phyloP scores from a whole-genome alignment of 2,329 filamentous ascomycete genomes.

The Alternaria infectoria region DNA sequence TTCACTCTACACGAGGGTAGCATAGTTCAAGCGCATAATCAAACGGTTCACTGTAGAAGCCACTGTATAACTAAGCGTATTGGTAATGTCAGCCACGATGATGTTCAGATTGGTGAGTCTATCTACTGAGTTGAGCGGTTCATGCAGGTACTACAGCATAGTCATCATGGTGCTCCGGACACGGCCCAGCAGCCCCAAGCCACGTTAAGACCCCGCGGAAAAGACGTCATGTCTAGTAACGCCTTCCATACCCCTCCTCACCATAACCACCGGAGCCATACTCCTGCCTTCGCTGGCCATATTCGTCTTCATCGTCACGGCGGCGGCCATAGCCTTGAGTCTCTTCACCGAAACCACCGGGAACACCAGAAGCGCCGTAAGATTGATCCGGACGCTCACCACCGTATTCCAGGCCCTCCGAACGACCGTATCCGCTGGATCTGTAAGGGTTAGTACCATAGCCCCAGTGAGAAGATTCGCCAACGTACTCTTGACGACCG shows the following conservation, averaged over 20 bases:
- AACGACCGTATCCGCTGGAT: slow-evolving; percentile 19
- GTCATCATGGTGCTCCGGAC: slow-evolving; percentile 5
- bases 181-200: background rate
- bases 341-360: slow-evolving; percentile 21
- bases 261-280: slow-evolving; percentile 24
- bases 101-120: background rate
- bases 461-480: background rate
- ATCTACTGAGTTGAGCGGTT: background rate
- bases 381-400: slow-evolving; percentile 15
- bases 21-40: background rate
- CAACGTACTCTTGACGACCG: background rate
- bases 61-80: background rate
- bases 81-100: background rate
- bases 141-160: background rate
- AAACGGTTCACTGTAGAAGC: background rate
- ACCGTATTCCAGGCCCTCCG: slow-evolving; percentile 16
- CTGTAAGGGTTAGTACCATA: slow-evolving; percentile 11
- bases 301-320: slow-evolving; percentile 20
- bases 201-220: background rate
- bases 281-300: slow-evolving; percentile 23
- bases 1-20: background rate
- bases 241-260: slow-evolving; percentile 26
- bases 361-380: slow-evolving; percentile 16
- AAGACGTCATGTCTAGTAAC: slow-evolving; percentile 18
- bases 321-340: slow-evolving; percentile 12